Evolutionary conservation across 306 rosid genomes (phyloP), one percentile per base, ranked within the genome.

Genomic region (Benincasa hispida): DNA sequence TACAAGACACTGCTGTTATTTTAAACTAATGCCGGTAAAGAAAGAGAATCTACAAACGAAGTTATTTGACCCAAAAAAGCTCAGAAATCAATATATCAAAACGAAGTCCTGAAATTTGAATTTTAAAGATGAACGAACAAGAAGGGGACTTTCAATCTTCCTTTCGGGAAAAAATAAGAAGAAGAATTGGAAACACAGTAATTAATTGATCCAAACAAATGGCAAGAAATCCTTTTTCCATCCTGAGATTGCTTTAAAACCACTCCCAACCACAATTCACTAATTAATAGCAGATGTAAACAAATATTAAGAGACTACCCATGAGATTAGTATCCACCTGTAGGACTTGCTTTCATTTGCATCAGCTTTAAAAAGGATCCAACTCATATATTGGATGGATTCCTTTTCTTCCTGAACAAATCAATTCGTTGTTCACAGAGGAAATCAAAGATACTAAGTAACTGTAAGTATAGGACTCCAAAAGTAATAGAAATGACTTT

Each of bases 341-440:
- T 34, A 74, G 67, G 27, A 54, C 51, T 53, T 53, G 78, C 66
- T 74, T 57, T 74, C 78, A 54, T 74, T 74, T 74, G 66, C 78
- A 55, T 74, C 78, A 74, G 62, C 78, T 74, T 34, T 57, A 74
- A 74, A 74, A 74, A 74, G 63, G 58, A 74, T 53, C 78, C 78
- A 74, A 74, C 66, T 74, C 47, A 34, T 30, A 74, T 35, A 22
- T n/a, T 34, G 78, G 65, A 74, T 74, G 62, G 78, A 74, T 55
- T 30, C 78, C 66, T 74, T 74, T 53, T 74, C 62, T 74, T 74
- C 65, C 77, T 74, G 77, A 74, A 74, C 76, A 57, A 55, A 57
- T 37, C 77, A 74, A 55, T 10, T 32, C 32, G n/a, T 74, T 74
- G 77, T 74, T 56, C 77, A 74, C 76, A 47, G 30, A 70, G 76